Base-by-base conservation (phyloP, 805 yeast species). In the Yamadazyma akitaensis region DNA sequence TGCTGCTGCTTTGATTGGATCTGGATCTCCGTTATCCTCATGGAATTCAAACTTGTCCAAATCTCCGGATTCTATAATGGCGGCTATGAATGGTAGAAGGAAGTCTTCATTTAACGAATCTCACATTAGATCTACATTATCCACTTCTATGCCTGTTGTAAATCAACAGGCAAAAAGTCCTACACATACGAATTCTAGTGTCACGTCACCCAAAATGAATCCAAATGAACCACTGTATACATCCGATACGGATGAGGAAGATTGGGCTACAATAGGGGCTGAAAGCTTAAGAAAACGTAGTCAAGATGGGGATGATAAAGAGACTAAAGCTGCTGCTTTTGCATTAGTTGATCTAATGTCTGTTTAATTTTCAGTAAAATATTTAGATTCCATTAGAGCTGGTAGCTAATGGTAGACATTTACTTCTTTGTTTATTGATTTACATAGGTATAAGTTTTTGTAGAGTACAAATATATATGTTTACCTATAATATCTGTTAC, bases 241-340 rank as follows among this genome's bases (percentile, higher is more conserved):
- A 0, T 37, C 43, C 37, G 96, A 88, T 58, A 92, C 99, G 0
- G 99, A 92, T 64, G 98, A 92, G 60, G 99, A 92, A 65, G 98
- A 92, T 65, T 92, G 99, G 99, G 86, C 83, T 51, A 69, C 89
- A 0, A 84, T 91, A 44, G 97, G 97, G 0, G 90, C 97, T 0
- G 84, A 79, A 33, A 70, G 80, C 37, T 68, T 89, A 46, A 69
- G 87, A 39, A 67, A 57, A 49, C 54, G 61, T 8, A 46, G 43
- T 39, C 44, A 39, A 40, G 44, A 42, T 5, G 64, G 59, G 31
- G 74, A 69, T 42, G 81, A 79, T 59, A 49, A 50, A 16, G 56
- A 52, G 26, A 50, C 53, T 8, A 77, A 77, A 47, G 58, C 63
- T 12, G 88, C 88, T 2, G 84, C 83, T 3, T 73, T 75, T 53